phyloP scores from a whole-genome alignment of 371 early-diverging fungal species.

The Dinochytrium kinnereticum region DNA sequence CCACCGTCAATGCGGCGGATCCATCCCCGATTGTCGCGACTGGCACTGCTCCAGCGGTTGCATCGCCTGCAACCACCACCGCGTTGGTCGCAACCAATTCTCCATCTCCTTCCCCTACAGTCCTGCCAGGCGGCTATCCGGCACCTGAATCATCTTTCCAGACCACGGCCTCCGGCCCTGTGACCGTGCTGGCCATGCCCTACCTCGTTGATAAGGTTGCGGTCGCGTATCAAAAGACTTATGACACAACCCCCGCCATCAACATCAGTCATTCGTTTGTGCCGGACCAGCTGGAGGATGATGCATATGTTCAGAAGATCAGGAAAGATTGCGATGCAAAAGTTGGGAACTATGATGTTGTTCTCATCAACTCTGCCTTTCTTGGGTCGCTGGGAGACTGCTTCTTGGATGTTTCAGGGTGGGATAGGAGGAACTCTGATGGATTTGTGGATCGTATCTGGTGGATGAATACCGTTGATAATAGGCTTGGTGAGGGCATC shows the following conservation, averaged over 20 bases:
- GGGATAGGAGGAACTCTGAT: slow-evolving; percentile 30
- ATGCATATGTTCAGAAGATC: slow-evolving; percentile 34
- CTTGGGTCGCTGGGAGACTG: slow-evolving; percentile 43
- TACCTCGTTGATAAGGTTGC: slow-evolving; percentile 17
- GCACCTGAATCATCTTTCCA: slow-evolving; percentile 33
- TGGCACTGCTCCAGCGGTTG: background rate
- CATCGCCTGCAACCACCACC: background rate
- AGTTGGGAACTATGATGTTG: slow-evolving; percentile 41
- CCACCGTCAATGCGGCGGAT: too few relatives aligned
- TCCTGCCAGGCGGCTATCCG: slow-evolving; percentile 26
- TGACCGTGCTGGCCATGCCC: slow-evolving; percentile 36
- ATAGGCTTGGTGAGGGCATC: slow-evolving; percentile 35
- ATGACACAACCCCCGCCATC: slow-evolving; percentile 23
- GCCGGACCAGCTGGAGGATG: slow-evolving; percentile 24
- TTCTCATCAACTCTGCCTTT: slow-evolving; percentile 36
- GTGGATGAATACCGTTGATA: slow-evolving; percentile 32
- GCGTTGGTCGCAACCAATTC: background rate
- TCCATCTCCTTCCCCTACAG: background rate
- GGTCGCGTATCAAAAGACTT: slow-evolving; percentile 15
- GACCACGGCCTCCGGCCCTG: slow-evolving; percentile 30
- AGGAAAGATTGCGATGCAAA: slow-evolving; percentile 36
- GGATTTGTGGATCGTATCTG: slow-evolving; percentile 29
- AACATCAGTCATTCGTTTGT: slow-evolving; percentile 24
- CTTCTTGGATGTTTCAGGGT: slow-evolving; percentile 43
- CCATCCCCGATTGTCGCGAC: too few relatives aligned